These are phyloP conservation scores for Hemerocallis citrina DNA, from an alignment of 106 monocot genomes.

Conservation along the genomic window DNA sequence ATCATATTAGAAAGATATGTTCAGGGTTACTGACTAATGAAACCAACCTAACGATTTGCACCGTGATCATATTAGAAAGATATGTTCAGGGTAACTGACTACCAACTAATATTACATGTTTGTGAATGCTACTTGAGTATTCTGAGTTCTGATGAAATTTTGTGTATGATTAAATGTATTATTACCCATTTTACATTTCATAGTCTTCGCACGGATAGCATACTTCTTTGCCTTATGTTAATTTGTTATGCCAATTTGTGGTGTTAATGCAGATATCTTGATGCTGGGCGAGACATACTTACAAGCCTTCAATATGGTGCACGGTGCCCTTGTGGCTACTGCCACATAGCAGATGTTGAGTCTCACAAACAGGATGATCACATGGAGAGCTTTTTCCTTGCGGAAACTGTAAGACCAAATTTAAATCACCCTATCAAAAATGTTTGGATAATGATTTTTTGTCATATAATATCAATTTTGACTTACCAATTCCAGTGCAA, in stretches of 20 bases:
- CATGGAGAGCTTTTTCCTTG: slow-evolving; percentile 99
- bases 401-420: slow-evolving; percentile 69
- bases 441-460: background rate
- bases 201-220: no score
- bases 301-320: slow-evolving; percentile 91
- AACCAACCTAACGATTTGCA: background rate
- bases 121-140: background rate
- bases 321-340: slow-evolving; percentile 91
- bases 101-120: background rate
- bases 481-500: background rate
- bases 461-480: no score
- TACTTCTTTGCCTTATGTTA: background rate
- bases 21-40: background rate
- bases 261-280: slow-evolving; percentile 62
- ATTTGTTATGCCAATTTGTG: no score
- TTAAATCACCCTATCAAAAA: background rate
- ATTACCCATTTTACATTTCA: background rate
- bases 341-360: slow-evolving; percentile 94
- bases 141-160: background rate
- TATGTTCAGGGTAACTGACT: background rate
- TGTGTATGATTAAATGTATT: background rate
- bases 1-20: background rate
- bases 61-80: background rate
- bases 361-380: slow-evolving; percentile 92
- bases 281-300: slow-evolving; percentile 84